Conservation (phyloP, 1,284 basidiomycete species). For the Boletus smithii region DNA sequence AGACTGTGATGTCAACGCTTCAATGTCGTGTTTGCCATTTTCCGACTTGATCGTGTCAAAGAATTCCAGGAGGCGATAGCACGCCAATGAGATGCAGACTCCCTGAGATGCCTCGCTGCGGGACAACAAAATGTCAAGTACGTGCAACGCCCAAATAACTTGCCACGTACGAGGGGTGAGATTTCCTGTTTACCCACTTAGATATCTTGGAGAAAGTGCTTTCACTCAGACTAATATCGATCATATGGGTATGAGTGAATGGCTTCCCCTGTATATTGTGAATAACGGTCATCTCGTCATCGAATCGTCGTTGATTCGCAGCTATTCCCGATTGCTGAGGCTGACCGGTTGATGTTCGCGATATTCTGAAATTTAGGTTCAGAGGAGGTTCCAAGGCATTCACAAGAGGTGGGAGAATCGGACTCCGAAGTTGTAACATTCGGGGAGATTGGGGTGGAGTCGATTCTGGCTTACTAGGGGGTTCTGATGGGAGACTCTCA, state of each 20-base stretch:
- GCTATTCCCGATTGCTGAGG: background rate
- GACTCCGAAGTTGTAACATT: constrained; percentile 1
- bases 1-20: constrained; percentile 7
- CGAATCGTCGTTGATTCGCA: constrained; percentile 14
- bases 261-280: constrained; percentile 20
- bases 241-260: constrained; percentile 19
- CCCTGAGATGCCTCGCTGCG: constrained; percentile 21
- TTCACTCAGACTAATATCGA: constrained; percentile 26
- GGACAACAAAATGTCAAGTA: background rate
- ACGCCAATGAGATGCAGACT: constrained; percentile 30
- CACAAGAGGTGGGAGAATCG: constrained; percentile 16
- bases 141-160: background rate
- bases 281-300: constrained; percentile 20
- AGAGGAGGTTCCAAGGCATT: constrained; percentile 17
- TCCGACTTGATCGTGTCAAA: constrained; percentile 5
- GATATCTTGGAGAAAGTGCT: constrained; percentile 18
- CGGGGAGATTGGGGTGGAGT: constrained; percentile 1
- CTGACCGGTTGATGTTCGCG: background rate
- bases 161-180: constrained; percentile 22
- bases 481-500: background rate
- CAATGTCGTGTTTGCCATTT: constrained; percentile 3
- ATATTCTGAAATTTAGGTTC: constrained; percentile 19
- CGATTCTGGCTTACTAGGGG: background rate
- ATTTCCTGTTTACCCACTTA: constrained; percentile 25
- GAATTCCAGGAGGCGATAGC: constrained; percentile 26